Conservation (phyloP, 2,329 filamentous ascomycete species). For the Fusarium longipes region DNA sequence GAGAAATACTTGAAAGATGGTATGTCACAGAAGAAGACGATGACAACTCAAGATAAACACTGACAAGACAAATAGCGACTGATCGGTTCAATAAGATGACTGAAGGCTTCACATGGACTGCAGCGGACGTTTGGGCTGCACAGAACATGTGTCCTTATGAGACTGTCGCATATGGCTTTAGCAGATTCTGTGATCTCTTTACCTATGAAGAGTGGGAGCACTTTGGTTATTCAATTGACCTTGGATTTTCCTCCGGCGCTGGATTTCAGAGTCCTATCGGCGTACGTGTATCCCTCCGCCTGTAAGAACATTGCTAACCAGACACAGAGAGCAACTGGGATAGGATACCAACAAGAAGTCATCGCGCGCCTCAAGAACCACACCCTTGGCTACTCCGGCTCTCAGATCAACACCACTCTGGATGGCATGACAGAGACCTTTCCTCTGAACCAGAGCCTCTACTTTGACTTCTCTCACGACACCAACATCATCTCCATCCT, state of each 20-base stretch:
- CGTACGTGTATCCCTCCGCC: constrained; percentile 49
- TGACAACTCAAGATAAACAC: background rate
- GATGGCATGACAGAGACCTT: constrained; percentile 76
- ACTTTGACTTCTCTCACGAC: constrained; percentile 84
- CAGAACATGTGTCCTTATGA: constrained; percentile 83
- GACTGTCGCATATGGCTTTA: constrained; percentile 80
- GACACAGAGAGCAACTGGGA: constrained; percentile 71
- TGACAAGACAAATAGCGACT: constrained; percentile 59
- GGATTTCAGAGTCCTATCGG: constrained; percentile 74
- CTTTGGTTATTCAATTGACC: constrained; percentile 77
- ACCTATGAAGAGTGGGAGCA: constrained; percentile 79
- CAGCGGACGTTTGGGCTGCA: constrained; percentile 71
- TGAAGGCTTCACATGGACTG: constrained; percentile 70
- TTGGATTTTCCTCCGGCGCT: constrained; percentile 70
- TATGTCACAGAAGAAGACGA: constrained; percentile 37
- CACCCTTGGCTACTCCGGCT: constrained; percentile 67
- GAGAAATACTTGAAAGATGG: constrained; percentile 72
- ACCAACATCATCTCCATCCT: constrained; percentile 77
- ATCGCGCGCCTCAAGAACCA: constrained; percentile 77
- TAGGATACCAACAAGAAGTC: constrained; percentile 79
- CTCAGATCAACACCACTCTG: constrained; percentile 75
- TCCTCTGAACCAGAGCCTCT: constrained; percentile 77
- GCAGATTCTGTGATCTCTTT: constrained; percentile 78
- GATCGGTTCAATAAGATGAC: constrained; percentile 67
- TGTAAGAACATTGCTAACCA: background rate